These are phyloP conservation scores for Usnea hakonensis DNA, from an alignment of 495 filamentous ascomycete genomes.

Conservation along the genomic window DNA sequence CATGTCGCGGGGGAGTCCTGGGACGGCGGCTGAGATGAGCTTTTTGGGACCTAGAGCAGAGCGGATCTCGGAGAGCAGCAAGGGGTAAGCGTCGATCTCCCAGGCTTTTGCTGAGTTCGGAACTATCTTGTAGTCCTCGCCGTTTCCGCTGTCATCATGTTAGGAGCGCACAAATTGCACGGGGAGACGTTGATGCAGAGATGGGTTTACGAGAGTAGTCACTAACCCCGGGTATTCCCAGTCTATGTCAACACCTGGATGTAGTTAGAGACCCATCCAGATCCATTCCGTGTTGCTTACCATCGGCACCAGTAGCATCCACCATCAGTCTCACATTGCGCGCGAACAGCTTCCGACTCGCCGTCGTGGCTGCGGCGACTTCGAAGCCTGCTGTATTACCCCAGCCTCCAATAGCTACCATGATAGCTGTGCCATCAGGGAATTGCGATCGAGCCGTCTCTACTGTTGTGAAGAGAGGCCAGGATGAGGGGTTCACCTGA, in stretches of 20 bases:
- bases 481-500: slow-evolving; percentile 38
- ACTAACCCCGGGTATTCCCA: slow-evolving; percentile 69
- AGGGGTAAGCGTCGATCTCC: slow-evolving; percentile 59
- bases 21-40: slow-evolving; percentile 62
- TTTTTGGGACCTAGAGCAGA: slow-evolving; percentile 51
- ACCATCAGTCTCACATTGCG: slow-evolving; percentile 59
- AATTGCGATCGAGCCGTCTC: slow-evolving; percentile 51
- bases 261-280: slow-evolving; percentile 6
- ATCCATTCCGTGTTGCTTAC: slow-evolving; percentile 16
- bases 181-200: neutral
- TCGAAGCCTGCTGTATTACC: slow-evolving; percentile 59
- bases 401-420: slow-evolving; percentile 71
- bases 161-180: neutral
- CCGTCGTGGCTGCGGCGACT: slow-evolving; percentile 45
- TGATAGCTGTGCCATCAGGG: slow-evolving; percentile 49
- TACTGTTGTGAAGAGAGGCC: slow-evolving; percentile 55
- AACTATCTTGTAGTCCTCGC: slow-evolving; percentile 61
- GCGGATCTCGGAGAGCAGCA: slow-evolving; percentile 53
- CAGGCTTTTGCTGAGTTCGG: slow-evolving; percentile 54
- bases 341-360: slow-evolving; percentile 50
- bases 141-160: slow-evolving; percentile 52
- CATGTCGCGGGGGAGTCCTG: slow-evolving; percentile 62
- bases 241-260: slow-evolving; percentile 54
- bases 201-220: neutral
- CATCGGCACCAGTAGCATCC: slow-evolving; percentile 53